Evolutionary conservation across 108 stramenopile species (phyloP).

Genomic region (Discostella stelligeroides): DNA sequence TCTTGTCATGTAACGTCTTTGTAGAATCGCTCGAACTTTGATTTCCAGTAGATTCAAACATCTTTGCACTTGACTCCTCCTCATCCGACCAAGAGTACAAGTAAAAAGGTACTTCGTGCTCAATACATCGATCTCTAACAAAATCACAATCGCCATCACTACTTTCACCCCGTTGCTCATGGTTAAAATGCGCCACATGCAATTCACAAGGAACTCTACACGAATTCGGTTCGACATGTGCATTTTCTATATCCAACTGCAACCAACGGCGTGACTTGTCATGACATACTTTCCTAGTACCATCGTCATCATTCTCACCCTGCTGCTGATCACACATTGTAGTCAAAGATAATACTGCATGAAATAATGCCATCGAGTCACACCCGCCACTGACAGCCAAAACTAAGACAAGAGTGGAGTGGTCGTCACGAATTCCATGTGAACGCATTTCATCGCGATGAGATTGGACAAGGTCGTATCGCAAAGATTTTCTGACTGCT

Average conservation of each 20-base stretch:
- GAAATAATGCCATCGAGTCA: conserved; percentile 85
- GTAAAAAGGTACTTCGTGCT: conserved; percentile 63
- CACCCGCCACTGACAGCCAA: conserved; percentile 89
- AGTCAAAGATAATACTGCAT: conserved; percentile 60
- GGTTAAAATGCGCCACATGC: conserved; percentile 87
- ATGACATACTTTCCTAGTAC: not conserved
- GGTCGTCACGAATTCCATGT: not conserved
- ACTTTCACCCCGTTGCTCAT: conserved; percentile 71
- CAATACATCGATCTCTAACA: conserved; percentile 59
- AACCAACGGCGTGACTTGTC: conserved; percentile 9
- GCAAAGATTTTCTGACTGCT: conserved; percentile 23
- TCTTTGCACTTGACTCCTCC: not conserved
- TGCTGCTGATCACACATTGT: not conserved
- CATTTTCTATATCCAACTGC: conserved; percentile 19
- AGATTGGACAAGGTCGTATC: conserved; percentile 27
- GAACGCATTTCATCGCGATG: conserved; percentile 11
- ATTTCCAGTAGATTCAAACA: not conserved
- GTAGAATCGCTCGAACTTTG: no score
- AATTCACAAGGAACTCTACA: conserved; percentile 49
- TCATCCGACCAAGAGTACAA: conserved; percentile 60
- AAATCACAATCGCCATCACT: conserved; percentile 69
- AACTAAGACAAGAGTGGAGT: conserved; percentile 50
- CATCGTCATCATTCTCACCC: not conserved
- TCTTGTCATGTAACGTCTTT: no score
- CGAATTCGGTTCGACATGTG: conserved; percentile 1